Evolutionary conservation across 805 yeast genomes (phyloP).

Genomic region (Brettanomyces naardenensis): DNA sequence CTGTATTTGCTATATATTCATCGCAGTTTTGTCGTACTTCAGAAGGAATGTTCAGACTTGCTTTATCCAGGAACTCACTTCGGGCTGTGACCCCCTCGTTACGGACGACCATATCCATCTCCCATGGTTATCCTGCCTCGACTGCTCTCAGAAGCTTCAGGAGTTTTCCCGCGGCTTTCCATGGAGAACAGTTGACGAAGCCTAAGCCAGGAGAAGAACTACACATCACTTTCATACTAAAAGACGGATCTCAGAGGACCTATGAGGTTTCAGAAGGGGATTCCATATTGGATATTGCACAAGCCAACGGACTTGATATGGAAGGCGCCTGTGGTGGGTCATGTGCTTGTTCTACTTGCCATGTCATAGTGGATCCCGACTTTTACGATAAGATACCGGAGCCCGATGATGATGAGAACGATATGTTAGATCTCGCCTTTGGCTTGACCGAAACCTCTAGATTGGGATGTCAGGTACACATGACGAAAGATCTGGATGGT

Average conservation of each 20-base stretch:
- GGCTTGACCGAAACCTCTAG: slow-evolving; percentile 96
- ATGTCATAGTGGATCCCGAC: slow-evolving; percentile 92
- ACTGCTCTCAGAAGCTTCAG: no score
- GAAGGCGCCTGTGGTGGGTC: slow-evolving; percentile 99
- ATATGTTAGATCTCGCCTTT: slow-evolving; percentile 95
- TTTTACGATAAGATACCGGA: slow-evolving; percentile 87
- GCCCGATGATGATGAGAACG: slow-evolving; percentile 96
- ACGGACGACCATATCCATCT: no score
- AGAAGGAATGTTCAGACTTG: no score
- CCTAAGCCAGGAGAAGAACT: slow-evolving; percentile 93
- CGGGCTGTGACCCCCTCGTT: no score
- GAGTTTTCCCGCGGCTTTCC: slow-evolving; percentile 26
- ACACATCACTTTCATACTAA: slow-evolving; percentile 80
- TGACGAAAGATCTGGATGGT: slow-evolving; percentile 90
- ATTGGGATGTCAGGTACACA: slow-evolving; percentile 86
- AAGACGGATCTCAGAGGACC: slow-evolving; percentile 78
- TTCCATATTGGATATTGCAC: slow-evolving; percentile 86
- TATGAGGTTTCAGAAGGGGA: slow-evolving; percentile 92
- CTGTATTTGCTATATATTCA: no score
- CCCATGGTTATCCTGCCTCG: no score
- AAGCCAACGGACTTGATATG: slow-evolving; percentile 88
- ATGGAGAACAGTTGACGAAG: slow-evolving; percentile 83
- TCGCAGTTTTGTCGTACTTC: no score
- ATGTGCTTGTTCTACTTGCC: slow-evolving; percentile 98
- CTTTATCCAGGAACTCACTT: no score